phyloP scores from a whole-genome alignment of 208 protist genomes.

The Leishmania amazonensis region DNA sequence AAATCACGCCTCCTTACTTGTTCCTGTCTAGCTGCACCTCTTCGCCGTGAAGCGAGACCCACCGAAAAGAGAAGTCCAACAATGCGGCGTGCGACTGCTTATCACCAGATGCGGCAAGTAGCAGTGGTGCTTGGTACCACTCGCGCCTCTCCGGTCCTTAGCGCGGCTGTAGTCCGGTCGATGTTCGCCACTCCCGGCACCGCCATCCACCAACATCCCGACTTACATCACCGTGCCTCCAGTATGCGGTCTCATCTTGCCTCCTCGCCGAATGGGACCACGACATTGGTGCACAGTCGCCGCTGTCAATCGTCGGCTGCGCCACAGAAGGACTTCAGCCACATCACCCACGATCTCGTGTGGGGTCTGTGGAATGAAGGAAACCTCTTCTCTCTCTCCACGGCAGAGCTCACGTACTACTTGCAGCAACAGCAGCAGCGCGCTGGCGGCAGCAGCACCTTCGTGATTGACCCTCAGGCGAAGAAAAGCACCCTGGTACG shows the following conservation, averaged over 20 bases:
- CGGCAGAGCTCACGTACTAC: slow-evolving; percentile 76
- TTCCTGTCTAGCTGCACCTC: neutral
- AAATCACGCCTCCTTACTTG: neutral
- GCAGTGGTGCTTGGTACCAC: neutral
- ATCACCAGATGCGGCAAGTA: neutral
- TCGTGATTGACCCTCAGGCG: slow-evolving; percentile 25
- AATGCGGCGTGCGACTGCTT: neutral
- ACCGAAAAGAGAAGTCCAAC: neutral
- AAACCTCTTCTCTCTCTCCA: slow-evolving; percentile 91
- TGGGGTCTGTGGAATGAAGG: slow-evolving; percentile 94
- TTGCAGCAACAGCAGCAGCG: slow-evolving; percentile 58
- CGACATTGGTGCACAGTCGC: neutral
- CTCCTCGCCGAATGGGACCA: neutral
- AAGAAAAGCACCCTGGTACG: slow-evolving; percentile 91
- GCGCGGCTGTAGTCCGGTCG: neutral
- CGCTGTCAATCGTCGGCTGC: slow-evolving; percentile 20
- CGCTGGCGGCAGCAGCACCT: neutral
- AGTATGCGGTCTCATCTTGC: neutral
- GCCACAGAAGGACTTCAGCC: slow-evolving; percentile 31
- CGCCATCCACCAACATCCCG: neutral
- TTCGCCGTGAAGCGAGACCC: neutral
- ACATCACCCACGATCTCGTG: slow-evolving; percentile 84
- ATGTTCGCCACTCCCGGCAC: neutral
- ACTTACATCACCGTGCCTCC: neutral
- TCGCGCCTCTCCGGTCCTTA: neutral